Evolutionary conservation across 805 yeast genomes (phyloP).

Genomic region (Candida caryicola): DNA sequence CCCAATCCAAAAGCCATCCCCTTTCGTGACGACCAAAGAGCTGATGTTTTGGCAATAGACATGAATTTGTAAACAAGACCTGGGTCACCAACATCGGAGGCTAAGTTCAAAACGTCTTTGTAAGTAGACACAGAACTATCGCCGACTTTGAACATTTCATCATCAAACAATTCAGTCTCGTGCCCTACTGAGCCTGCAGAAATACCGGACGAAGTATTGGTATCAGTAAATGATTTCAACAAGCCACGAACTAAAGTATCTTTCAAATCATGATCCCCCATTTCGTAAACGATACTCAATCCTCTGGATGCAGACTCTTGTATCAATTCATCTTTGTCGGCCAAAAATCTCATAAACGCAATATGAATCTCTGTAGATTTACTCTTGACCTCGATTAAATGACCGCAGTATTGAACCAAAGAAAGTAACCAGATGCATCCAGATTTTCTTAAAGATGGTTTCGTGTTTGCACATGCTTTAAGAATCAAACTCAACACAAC

Average conservation of each 20-base stretch:
- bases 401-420: slow-evolving; percentile 69
- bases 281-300: slow-evolving; percentile 73
- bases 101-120: slow-evolving; percentile 81
- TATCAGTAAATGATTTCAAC: slow-evolving; percentile 73
- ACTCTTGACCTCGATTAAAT: slow-evolving; percentile 35
- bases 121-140: slow-evolving; percentile 89
- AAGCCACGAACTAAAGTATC: slow-evolving; percentile 73
- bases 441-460: slow-evolving; percentile 71
- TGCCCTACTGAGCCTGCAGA: slow-evolving; percentile 67
- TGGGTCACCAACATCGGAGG: slow-evolving; percentile 95
- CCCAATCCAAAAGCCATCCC: slow-evolving; percentile 95
- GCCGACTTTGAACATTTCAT: slow-evolving; percentile 73
- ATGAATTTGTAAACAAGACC: slow-evolving; percentile 89
- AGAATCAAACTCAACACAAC: slow-evolving; percentile 50
- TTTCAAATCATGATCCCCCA: slow-evolving; percentile 64
- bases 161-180: slow-evolving; percentile 83
- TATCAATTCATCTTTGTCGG: slow-evolving; percentile 80
- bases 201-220: slow-evolving; percentile 45
- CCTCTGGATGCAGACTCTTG: slow-evolving; percentile 94
- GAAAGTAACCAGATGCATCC: slow-evolving; percentile 86
- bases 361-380: slow-evolving; percentile 63
- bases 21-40: slow-evolving; percentile 87
- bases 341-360: slow-evolving; percentile 72
- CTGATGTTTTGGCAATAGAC: slow-evolving; percentile 84
- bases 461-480: slow-evolving; percentile 55